Conservation (phyloP, 2,329 filamentous ascomycete species). For the Colletotrichum graminicola region DNA sequence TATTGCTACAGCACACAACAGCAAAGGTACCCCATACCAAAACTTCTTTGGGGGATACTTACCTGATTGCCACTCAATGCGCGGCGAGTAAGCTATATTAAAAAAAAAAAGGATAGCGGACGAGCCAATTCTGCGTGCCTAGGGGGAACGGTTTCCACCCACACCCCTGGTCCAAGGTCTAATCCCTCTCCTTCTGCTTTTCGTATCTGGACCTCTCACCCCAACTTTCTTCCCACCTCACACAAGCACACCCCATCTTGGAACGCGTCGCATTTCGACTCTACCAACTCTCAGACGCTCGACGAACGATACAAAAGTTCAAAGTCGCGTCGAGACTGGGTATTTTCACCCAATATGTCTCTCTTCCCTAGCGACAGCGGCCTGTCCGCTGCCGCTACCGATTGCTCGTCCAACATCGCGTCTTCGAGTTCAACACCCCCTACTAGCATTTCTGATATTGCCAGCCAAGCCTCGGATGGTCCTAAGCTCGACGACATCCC, state of each 20-base stretch:
- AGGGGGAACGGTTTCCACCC: constrained; percentile 27
- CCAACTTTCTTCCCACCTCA: constrained; percentile 33
- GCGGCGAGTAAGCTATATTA: constrained; percentile 30
- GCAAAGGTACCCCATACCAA: constrained; percentile 19
- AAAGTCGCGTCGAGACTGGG: constrained; percentile 41
- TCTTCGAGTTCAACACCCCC: constrained; percentile 73
- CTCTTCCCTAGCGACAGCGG: constrained; percentile 48
- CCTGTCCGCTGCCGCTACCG: constrained; percentile 50
- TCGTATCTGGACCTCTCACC: constrained; percentile 34
- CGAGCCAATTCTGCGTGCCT: constrained; percentile 40
- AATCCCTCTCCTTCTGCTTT: constrained; percentile 33
- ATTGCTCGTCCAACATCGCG: constrained; percentile 64
- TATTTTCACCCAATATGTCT: constrained; percentile 47
- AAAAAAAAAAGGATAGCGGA: constrained; percentile 27
- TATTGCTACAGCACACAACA: constrained; percentile 17
- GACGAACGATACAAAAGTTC: not conserved
- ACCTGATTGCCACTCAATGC: constrained; percentile 39
- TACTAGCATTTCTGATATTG: constrained; percentile 73
- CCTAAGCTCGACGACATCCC: constrained; percentile 52
- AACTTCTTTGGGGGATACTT: constrained; percentile 21
- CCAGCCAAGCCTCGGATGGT: constrained; percentile 65
- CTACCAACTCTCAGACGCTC: constrained; percentile 8
- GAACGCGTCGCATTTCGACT: constrained; percentile 41
- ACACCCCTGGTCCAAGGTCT: constrained; percentile 33
- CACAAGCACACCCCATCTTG: constrained; percentile 30